phyloP scores from a whole-genome alignment of 495 filamentous ascomycete species.

The Penicillium samsonianum region DNA sequence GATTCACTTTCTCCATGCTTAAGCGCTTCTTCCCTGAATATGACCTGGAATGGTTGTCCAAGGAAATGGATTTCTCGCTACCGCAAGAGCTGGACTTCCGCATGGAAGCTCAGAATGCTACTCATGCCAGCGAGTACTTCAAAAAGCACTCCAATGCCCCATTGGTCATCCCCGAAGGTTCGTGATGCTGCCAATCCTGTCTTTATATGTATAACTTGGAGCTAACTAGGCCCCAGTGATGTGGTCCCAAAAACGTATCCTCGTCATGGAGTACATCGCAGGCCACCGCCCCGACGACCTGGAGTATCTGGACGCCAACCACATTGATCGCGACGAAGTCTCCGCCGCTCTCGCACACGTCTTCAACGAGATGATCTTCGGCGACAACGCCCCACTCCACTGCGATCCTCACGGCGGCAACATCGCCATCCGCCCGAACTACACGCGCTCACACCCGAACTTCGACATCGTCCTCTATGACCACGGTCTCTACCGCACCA shows the following conservation, averaged over 20 bases:
- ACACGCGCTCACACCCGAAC: conserved; percentile 61
- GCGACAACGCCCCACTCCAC: conserved; percentile 83
- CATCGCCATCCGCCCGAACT: conserved; percentile 83
- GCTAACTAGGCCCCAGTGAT: conserved; percentile 56
- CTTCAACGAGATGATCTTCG: conserved; percentile 99
- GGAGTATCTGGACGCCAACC: conserved; percentile 76
- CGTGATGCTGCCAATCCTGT: not conserved
- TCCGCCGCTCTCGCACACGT: conserved; percentile 87
- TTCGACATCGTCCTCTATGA: conserved; percentile 99
- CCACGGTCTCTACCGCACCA: conserved; percentile 94
- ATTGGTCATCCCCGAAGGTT: conserved; percentile 78
- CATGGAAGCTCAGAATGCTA: conserved; percentile 84
- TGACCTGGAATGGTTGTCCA: conserved; percentile 91
- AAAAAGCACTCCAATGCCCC: conserved; percentile 65
- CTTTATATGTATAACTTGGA: not conserved
- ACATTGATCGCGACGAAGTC: conserved; percentile 94
- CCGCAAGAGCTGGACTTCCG: conserved; percentile 91
- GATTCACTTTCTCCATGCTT: conserved; percentile 84
- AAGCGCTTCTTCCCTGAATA: conserved; percentile 97
- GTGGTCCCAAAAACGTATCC: conserved; percentile 84
- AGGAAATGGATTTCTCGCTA: conserved; percentile 87
- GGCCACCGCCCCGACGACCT: conserved; percentile 90
- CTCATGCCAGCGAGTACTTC: conserved; percentile 76
- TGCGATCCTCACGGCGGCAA: conserved; percentile 99
- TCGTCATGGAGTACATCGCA: conserved; percentile 93